Percentiles rank a stretch among this genome's conserved stretches.
phyloP scores from a whole-genome alignment of 192 early-diverging fungal species.

The Hyaloraphidium curvatum region DNA sequence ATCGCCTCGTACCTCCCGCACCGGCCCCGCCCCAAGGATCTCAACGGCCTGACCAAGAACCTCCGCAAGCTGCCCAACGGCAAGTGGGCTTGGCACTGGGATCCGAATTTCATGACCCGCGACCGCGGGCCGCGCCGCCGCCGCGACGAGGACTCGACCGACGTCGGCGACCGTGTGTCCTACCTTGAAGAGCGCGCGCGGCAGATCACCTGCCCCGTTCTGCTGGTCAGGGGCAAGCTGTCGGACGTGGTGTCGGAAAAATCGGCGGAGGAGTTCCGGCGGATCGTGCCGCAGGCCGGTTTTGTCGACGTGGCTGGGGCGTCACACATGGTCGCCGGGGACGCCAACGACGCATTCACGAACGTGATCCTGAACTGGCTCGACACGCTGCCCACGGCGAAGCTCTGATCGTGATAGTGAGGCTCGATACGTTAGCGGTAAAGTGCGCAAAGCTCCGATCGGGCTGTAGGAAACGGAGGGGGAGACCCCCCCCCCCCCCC shows the following conservation, averaged over 20 bases:
- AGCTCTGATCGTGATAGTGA: no score
- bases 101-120: neutral
- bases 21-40: neutral
- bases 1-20: neutral
- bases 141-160: neutral
- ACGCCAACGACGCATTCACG: conserved; percentile 1
- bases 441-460: no score
- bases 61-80: neutral
- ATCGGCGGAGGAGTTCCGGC: neutral
- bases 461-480: no score
- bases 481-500: no score
- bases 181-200: neutral
- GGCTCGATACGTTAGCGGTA: no score
- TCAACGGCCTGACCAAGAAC: neutral
- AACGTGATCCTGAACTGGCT: neutral
- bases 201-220: neutral
- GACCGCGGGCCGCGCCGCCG: neutral
- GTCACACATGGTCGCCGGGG: conserved; percentile 3
- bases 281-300: neutral
- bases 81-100: conserved; percentile 1
- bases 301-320: neutral
- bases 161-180: neutral
- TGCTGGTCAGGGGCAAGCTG: neutral
- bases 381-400: no score
- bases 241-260: neutral